Percentiles rank a stretch among this genome's conserved stretches.
These are phyloP conservation scores for Anacardium occidentale DNA, from an alignment of 345 rosid genomes.

Conservation along the genomic window DNA sequence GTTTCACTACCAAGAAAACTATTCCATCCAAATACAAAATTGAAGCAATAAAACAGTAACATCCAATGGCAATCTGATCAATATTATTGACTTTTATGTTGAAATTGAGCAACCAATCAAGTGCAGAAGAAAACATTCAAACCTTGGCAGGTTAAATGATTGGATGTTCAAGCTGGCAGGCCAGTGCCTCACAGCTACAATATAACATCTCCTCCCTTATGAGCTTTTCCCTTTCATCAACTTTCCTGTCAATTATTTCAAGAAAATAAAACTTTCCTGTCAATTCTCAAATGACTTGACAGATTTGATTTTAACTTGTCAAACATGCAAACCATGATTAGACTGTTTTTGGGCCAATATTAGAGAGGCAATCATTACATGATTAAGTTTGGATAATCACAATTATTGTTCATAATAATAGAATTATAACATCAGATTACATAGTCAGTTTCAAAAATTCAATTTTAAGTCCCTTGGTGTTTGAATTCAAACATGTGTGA, in stretches of 20 bases:
- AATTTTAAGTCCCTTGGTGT: too few species aligned
- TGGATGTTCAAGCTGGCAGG: background rate
- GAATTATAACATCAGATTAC: too few species aligned
- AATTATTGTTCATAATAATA: too few species aligned
- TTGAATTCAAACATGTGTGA: too few species aligned
- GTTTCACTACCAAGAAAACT: background rate
- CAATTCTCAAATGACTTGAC: constrained; percentile 15
- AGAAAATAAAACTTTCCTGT: too few species aligned
- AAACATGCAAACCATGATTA: background rate
- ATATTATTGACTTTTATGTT: constrained; percentile 13
- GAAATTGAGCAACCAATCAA: background rate
- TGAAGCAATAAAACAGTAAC: background rate
- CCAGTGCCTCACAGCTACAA: constrained; percentile 23
- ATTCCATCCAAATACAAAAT: background rate
- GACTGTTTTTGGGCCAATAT: too few species aligned
- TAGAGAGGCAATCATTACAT: too few species aligned
- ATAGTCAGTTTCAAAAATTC: too few species aligned
- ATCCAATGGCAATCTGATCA: background rate
- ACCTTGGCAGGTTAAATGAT: constrained; percentile 1
- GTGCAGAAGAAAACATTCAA: background rate
- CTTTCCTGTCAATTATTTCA: constrained; percentile 15
- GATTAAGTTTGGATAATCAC: too few species aligned
- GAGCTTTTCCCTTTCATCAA: background rate
- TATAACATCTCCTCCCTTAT: background rate
- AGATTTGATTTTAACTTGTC: constrained; percentile 6